A percentile compares a stretch with the other conserved stretches of the same genome.
Conservation (phyloP, 2,329 filamentous ascomycete species). For the Cladosporium sp. region DNA sequence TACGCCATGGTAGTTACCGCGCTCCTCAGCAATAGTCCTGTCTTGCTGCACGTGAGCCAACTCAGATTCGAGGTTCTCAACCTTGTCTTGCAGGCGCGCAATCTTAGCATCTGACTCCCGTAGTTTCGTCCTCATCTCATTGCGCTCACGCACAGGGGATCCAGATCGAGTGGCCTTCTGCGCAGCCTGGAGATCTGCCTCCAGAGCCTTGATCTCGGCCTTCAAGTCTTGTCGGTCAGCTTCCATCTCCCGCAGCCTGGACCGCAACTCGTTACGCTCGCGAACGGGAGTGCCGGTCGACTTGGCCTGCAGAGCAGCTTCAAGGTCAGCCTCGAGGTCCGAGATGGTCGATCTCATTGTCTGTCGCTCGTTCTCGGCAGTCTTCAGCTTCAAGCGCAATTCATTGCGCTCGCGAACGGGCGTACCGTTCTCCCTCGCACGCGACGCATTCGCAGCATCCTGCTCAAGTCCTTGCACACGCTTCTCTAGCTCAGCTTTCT, state of each 20-base stretch:
- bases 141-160: slow-evolving; percentile 36
- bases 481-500: slow-evolving; percentile 61
- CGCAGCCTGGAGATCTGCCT: slow-evolving; percentile 37
- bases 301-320: slow-evolving; percentile 30
- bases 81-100: slow-evolving; percentile 50
- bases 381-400: slow-evolving; percentile 34
- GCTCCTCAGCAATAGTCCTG: slow-evolving; percentile 55
- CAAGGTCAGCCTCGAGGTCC: slow-evolving; percentile 39
- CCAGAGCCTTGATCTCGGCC: slow-evolving; percentile 36
- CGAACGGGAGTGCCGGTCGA: slow-evolving; percentile 33
- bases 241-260: slow-evolving; percentile 34
- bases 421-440: slow-evolving; percentile 41
- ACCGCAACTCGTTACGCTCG: slow-evolving; percentile 38
- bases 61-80: slow-evolving; percentile 58
- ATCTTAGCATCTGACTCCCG: slow-evolving; percentile 39
- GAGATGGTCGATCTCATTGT: slow-evolving; percentile 37
- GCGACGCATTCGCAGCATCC: slow-evolving; percentile 35
- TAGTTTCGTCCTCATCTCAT: slow-evolving; percentile 36
- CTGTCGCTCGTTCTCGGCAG: slow-evolving; percentile 34
- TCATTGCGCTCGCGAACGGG: slow-evolving; percentile 39
- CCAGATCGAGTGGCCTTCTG: slow-evolving; percentile 45
- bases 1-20: slow-evolving; percentile 60
- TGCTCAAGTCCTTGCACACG: slow-evolving; percentile 49
- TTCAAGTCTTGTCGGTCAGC: slow-evolving; percentile 35
- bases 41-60: slow-evolving; percentile 57